phyloP scores from a whole-genome alignment of 2,329 filamentous ascomycete genomes.

The Monilinia fructigena region DNA sequence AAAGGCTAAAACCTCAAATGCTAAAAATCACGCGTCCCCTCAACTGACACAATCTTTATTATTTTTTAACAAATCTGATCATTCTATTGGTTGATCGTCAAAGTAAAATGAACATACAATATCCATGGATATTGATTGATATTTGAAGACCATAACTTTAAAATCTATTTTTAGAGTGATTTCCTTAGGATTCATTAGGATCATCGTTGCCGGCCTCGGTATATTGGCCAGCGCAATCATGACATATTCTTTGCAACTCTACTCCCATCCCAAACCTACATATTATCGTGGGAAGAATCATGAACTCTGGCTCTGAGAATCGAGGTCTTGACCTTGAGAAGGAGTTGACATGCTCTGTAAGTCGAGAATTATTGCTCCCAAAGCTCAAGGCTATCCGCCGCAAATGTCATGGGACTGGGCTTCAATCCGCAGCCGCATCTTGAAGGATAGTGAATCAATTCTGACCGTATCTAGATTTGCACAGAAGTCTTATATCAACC shows the following conservation, averaged over 20 bases:
- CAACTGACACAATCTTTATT: too few relatives aligned
- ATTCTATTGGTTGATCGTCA: too few relatives aligned
- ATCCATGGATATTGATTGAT: too few relatives aligned
- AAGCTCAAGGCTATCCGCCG: conserved; percentile 13
- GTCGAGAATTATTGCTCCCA: conserved; percentile 41
- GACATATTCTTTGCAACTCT: conserved; percentile 20
- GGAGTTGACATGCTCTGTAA: conserved; percentile 91
- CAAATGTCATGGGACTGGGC: conserved; percentile 3
- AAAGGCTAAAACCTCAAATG: too few relatives aligned
- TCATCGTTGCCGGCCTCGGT: too few relatives aligned
- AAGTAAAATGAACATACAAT: too few relatives aligned
- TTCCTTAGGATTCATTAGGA: too few relatives aligned
- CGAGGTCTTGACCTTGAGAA: conserved; percentile 74
- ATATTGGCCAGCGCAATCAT: conserved; percentile 23
- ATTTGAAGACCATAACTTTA: too few relatives aligned
- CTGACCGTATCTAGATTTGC: conserved; percentile 68
- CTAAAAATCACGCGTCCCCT: too few relatives aligned
- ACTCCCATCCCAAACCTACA: conserved; percentile 11
- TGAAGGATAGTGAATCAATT: not conserved
- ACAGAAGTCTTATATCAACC: conserved; percentile 92
- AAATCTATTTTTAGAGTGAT: too few relatives aligned
- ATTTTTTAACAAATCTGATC: too few relatives aligned
- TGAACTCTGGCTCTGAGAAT: conserved; percentile 49
- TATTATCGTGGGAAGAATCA: conserved; percentile 38
- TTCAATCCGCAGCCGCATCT: conserved; percentile 8